Conservation (phyloP, 2,329 filamentous ascomycete species). For the Didymellaceae sp. region DNA sequence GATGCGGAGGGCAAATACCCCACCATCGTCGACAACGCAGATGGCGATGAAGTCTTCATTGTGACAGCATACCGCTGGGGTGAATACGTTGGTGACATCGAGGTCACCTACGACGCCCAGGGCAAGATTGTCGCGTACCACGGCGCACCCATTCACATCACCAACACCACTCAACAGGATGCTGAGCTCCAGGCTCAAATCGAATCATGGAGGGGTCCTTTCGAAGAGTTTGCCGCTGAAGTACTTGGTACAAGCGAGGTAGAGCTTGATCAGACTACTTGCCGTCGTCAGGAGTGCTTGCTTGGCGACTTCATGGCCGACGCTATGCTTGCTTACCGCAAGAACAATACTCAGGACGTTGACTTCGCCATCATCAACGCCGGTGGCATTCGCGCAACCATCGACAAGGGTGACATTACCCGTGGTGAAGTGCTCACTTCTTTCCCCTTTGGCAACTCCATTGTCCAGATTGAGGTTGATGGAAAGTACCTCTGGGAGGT, state of each 20-base stretch:
- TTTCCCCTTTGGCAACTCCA: slow-evolving; percentile 70
- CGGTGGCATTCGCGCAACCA: slow-evolving; percentile 69
- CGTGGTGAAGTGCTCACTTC: slow-evolving; percentile 68
- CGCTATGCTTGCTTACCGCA: slow-evolving; percentile 67
- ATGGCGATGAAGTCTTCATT: slow-evolving; percentile 71
- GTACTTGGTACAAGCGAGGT: slow-evolving; percentile 63
- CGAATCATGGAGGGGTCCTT: slow-evolving; percentile 64
- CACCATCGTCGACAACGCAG: slow-evolving; percentile 65
- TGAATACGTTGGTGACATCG: slow-evolving; percentile 72
- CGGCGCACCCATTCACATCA: slow-evolving; percentile 69
- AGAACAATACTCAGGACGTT: slow-evolving; percentile 55
- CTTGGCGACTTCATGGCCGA: slow-evolving; percentile 54
- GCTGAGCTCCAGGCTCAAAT: slow-evolving; percentile 64
- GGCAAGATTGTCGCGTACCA: slow-evolving; percentile 69
- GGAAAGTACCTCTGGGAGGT: slow-evolving; percentile 64
- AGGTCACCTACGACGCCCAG: slow-evolving; percentile 66
- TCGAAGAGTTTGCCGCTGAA: slow-evolving; percentile 65
- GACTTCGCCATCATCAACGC: slow-evolving; percentile 69
- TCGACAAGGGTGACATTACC: slow-evolving; percentile 66
- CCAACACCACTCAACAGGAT: slow-evolving; percentile 66
- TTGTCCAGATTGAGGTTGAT: slow-evolving; percentile 63
- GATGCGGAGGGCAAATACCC: slow-evolving; percentile 67
- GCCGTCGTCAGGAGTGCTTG: slow-evolving; percentile 64
- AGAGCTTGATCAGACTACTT: slow-evolving; percentile 65
- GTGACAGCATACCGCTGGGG: slow-evolving; percentile 73